These are phyloP conservation scores for Fraxinus albicans DNA, from an alignment of 305 asterid species.

Conservation along the genomic window DNA sequence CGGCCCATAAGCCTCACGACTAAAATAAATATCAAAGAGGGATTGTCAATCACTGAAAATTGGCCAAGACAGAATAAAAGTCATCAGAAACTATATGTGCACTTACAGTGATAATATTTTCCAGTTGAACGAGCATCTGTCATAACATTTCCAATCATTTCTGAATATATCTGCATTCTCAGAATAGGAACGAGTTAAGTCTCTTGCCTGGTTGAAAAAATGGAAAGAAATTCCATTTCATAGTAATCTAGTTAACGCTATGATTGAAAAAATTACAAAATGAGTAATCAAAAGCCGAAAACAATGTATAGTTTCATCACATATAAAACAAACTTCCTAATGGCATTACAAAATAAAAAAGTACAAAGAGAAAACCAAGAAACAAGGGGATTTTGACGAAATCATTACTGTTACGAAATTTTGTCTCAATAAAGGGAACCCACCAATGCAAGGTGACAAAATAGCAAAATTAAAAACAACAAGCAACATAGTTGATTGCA, in stretches of 20 bases:
- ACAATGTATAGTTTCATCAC: neutral
- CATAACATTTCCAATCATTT: slow-evolving; percentile 84
- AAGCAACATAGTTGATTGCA: neutral
- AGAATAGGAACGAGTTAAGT: neutral
- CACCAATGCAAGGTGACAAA: neutral
- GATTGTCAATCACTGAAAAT: neutral
- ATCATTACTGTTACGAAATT: neutral
- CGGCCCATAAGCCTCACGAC: slow-evolving; percentile 73
- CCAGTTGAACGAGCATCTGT: slow-evolving; percentile 82
- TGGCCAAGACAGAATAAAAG: neutral
- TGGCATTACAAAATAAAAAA: neutral
- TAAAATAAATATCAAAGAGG: slow-evolving; percentile 7
- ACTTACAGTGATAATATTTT: slow-evolving; percentile 75
- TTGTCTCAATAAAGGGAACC: neutral
- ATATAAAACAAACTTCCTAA: neutral
- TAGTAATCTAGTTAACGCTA: neutral
- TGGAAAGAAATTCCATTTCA: neutral
- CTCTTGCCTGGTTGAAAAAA: neutral
- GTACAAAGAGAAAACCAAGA: neutral
- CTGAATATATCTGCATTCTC: slow-evolving; percentile 64
- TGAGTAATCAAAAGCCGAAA: neutral
- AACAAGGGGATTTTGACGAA: neutral
- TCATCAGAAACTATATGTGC: neutral
- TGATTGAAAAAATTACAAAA: neutral
- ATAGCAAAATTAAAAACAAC: neutral